Evolutionary conservation across 1,284 basidiomycete genomes (phyloP).

Genomic region (Gastroboletus turbinatus): DNA sequence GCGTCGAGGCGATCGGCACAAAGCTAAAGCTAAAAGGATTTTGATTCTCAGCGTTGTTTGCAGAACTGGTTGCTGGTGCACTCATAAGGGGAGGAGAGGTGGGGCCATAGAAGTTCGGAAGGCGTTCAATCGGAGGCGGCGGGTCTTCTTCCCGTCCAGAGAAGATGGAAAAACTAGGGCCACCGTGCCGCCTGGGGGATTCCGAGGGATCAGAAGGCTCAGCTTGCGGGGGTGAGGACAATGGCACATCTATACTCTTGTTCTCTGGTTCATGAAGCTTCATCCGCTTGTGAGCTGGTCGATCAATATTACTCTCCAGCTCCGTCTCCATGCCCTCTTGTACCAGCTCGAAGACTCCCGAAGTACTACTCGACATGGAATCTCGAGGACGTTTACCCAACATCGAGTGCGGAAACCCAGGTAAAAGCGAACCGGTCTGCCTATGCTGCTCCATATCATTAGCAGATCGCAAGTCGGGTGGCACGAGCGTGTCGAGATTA

Average conservation of each 20-base stretch:
- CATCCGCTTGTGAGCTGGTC: conserved; percentile 54
- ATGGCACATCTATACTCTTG: conserved; percentile 3
- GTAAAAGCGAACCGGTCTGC: conserved; percentile 32
- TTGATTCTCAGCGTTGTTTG: conserved; percentile 52
- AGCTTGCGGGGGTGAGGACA: conserved; percentile 5
- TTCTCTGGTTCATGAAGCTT: conserved; percentile 32
- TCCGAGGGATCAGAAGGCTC: conserved; percentile 6
- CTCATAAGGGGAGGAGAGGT: conserved; percentile 36
- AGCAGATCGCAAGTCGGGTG: conserved; percentile 19
- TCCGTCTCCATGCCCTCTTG: conserved; percentile 41
- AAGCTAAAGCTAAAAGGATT: conserved; percentile 54
- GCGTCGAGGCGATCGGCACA: conserved; percentile 53
- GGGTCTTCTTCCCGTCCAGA: conserved; percentile 44
- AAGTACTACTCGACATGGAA: conserved; percentile 41
- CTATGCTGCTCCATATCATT: conserved; percentile 21
- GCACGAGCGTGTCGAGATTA: conserved; percentile 15
- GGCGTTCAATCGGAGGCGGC: conserved; percentile 48
- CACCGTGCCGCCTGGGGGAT: conserved; percentile 15
- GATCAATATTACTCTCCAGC: conserved; percentile 36
- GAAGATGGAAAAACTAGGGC: conserved; percentile 44
- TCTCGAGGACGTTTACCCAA: conserved; percentile 65
- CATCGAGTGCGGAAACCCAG: conserved; percentile 42
- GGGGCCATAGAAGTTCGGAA: conserved; percentile 51
- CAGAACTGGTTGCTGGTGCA: conserved; percentile 41
- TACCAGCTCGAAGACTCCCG: conserved; percentile 42